A percentile compares a stretch with the other conserved stretches of the same genome.
Conservation (phyloP, 148 eudicot genomes). For the Camellia sinensis region DNA sequence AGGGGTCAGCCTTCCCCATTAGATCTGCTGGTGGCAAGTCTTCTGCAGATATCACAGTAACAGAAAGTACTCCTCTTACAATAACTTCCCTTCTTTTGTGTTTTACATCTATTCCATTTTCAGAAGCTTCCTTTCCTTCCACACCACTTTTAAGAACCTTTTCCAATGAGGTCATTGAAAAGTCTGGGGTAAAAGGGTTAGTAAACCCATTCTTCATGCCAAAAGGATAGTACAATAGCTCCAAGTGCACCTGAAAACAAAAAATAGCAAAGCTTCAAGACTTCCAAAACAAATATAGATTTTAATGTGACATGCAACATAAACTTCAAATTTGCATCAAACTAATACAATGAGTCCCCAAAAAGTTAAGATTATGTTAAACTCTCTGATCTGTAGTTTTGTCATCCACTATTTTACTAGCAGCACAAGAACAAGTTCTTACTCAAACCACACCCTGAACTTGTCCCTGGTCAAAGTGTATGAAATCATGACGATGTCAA, state of each 20-base stretch:
- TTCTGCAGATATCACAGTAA: constrained; percentile 86
- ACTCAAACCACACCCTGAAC: background rate
- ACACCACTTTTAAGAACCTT: constrained; percentile 60
- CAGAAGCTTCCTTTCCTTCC: constrained; percentile 32
- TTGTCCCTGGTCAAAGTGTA: background rate
- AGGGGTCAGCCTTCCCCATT: constrained; percentile 93
- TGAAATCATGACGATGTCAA: too few species aligned
- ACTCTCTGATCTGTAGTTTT: background rate
- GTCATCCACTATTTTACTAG: too few species aligned
- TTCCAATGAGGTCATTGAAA: constrained; percentile 81
- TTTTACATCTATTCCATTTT: constrained; percentile 40
- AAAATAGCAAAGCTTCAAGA: constrained; percentile 6
- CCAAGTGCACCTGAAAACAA: constrained; percentile 80
- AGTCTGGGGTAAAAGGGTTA: constrained; percentile 60
- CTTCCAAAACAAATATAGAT: background rate
- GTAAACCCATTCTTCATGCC: constrained; percentile 52
- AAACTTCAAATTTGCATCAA: background rate
- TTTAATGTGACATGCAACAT: background rate
- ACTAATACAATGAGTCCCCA: background rate
- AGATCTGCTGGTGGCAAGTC: constrained; percentile 78
- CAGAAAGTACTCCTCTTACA: constrained; percentile 87
- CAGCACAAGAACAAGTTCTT: too few species aligned
- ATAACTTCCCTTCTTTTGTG: constrained; percentile 62
- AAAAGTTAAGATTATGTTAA: background rate
- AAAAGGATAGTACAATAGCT: constrained; percentile 78